Evolutionary conservation across 148 eudicot species (phyloP).

Genomic region (Silene uniflora): DNA sequence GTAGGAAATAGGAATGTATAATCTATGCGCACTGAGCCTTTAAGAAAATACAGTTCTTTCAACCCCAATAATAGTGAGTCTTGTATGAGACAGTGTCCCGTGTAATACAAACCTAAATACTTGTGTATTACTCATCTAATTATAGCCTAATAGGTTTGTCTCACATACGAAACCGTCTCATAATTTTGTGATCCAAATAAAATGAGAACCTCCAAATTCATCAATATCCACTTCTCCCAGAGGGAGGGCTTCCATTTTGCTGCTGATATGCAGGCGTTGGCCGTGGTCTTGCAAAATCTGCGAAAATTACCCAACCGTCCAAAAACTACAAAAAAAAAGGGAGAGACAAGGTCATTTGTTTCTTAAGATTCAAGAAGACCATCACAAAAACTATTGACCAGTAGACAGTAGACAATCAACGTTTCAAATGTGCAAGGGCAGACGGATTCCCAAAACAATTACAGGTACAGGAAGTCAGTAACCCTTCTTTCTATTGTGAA

Average conservation of each 20-base stretch:
- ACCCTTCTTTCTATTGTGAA: no score
- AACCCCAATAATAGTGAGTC: background rate
- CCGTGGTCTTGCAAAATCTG: constrained; percentile 71
- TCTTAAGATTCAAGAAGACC: background rate
- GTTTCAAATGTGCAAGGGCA: background rate
- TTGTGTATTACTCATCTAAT: background rate
- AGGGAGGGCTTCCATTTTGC: constrained; percentile 33
- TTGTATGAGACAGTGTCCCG: background rate
- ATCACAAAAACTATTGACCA: background rate
- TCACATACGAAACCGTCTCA: background rate
- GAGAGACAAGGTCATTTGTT: background rate
- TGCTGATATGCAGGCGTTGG: constrained; percentile 29
- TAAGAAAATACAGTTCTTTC: background rate
- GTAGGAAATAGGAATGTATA: background rate
- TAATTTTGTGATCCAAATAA: background rate
- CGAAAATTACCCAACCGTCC: constrained; percentile 93
- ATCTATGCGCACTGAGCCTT: background rate
- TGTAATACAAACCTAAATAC: background rate
- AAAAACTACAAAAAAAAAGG: constrained; percentile 50
- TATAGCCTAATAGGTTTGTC: background rate
- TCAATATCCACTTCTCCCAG: constrained; percentile 21
- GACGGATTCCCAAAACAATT: background rate
- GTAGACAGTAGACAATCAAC: background rate
- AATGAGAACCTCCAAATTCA: background rate
- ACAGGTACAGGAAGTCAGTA: background rate